phyloP scores from a whole-genome alignment of 176 grass and related monocot genomes.

The Zoysia pacifica region DNA sequence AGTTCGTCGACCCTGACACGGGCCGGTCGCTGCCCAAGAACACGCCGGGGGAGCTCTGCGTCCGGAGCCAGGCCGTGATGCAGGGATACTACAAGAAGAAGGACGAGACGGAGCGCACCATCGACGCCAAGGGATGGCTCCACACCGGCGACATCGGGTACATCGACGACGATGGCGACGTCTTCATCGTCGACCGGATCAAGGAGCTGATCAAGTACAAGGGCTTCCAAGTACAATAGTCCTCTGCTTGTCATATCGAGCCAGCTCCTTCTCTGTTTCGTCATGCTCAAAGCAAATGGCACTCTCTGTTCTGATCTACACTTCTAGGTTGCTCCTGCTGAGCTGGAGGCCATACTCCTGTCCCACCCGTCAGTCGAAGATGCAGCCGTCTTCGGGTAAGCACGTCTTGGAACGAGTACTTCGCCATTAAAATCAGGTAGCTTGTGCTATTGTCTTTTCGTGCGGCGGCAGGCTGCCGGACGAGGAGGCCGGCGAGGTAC shows the following conservation, averaged over 20 bases:
- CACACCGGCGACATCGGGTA: conserved; percentile 90
- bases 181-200: conserved; percentile 82
- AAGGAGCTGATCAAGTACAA: conserved; percentile 99
- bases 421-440: not conserved
- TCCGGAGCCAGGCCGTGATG: conserved; percentile 87
- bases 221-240: conserved; percentile 63
- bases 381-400: conserved; percentile 77
- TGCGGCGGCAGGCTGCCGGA: conserved; percentile 61
- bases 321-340: conserved; percentile 73
- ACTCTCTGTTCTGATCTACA: not conserved
- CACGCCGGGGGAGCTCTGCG: conserved; percentile 69
- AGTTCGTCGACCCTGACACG: conserved; percentile 73
- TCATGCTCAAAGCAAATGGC: not conserved
- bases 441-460: not conserved
- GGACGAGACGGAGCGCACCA: conserved; percentile 76
- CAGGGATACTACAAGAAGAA: conserved; percentile 78
- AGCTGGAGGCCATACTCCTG: conserved; percentile 83
- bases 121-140: conserved; percentile 75
- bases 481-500: conserved; percentile 88
- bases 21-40: conserved; percentile 73
- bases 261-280: not conserved
- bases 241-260: no score
- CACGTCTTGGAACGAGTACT: no score
- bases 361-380: conserved; percentile 74
- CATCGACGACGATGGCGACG: conserved; percentile 87